Evolutionary conservation across 352 stramenopile genomes (phyloP).

Genomic region (Pythium chondricola): DNA sequence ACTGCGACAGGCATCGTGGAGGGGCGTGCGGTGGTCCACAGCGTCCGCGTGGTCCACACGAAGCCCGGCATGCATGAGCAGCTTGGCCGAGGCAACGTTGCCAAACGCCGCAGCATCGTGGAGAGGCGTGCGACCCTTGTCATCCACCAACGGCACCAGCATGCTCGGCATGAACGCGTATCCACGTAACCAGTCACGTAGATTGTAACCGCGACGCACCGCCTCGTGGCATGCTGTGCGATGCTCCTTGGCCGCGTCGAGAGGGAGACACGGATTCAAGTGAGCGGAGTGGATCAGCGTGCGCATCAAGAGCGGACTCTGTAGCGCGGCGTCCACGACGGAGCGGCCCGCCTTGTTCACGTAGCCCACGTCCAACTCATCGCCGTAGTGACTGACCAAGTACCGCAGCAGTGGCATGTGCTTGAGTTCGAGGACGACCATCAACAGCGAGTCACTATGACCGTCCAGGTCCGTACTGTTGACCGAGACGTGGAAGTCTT

Average conservation of each 20-base stretch:
- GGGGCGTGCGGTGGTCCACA: conserved; percentile 3
- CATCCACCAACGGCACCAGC: conserved; percentile 14
- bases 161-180: conserved; percentile 12
- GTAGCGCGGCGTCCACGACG: conserved; percentile 14
- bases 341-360: conserved; percentile 2
- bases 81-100: conserved; percentile 8
- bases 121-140: conserved; percentile 12
- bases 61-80: conserved; percentile 12
- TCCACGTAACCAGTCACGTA: conserved; percentile 19
- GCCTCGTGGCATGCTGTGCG: conserved; percentile 20
- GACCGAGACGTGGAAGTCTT: conserved; percentile 4
- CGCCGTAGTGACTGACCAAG: neutral
- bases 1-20: conserved; percentile 18
- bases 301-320: neutral
- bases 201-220: conserved; percentile 17
- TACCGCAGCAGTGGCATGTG: conserved; percentile 4
- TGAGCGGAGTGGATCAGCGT: conserved; percentile 10
- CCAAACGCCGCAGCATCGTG: conserved; percentile 19
- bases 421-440: conserved; percentile 6
- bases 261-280: conserved; percentile 9
- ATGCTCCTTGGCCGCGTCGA: conserved; percentile 9
- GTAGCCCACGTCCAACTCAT: conserved; percentile 5
- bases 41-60: conserved; percentile 5
- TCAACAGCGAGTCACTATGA: conserved; percentile 10
- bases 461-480: conserved; percentile 6